Evolutionary conservation across 2,329 filamentous ascomycete genomes (phyloP), one percentile per base, ranked within the genome.

Genomic region (Cladobotryum mycophilum): DNA sequence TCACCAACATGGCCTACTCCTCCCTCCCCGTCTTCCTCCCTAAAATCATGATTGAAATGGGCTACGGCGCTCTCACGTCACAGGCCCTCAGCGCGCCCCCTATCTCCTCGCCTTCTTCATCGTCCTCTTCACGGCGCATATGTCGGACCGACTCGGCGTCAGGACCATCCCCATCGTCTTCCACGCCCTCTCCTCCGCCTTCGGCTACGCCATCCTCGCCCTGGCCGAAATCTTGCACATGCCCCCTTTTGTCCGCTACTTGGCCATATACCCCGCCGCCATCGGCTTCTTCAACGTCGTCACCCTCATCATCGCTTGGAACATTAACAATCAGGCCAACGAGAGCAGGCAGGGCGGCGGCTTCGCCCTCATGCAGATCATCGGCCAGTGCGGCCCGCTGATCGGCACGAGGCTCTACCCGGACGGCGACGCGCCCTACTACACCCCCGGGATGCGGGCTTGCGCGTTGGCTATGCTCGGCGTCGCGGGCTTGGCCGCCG

Each of bases 11-110:
- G 65, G 86, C 89, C 12, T 96, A 95, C 72, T 84, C 84, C 61
- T 92, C 87, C 18, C 82, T 95, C 64, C 90, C 90, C 3, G 88
- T 93, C 45, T 95, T 95, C 64, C 77, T 95, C 3, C 89, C 89
- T 35, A 89, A 86, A 20, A 89, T 95, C 55, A 78, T 95, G 43
- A 73, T 76, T 53, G 80, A 85, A 63, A 83, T 95, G 88, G 87
- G 87, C 53, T 86, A 89, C 69, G 76, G 80, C 35, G 68, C 78
- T 1, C 69, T 86, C 2, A 70, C 79, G 3, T 80, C 88, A 0
- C 89, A 96, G 75, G 88, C 84, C 5, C 81, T 95, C 52, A 82
- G 85, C 35, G 89, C 88, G 0, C 89, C 89, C 0, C 89, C 90
- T 95, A 91, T 67, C 78, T 96, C 5, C 66, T 85, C 58, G 80